These are phyloP conservation scores for Epicoccum nigrum DNA, from an alignment of 2,329 filamentous ascomycete species.

Conservation along the genomic window DNA sequence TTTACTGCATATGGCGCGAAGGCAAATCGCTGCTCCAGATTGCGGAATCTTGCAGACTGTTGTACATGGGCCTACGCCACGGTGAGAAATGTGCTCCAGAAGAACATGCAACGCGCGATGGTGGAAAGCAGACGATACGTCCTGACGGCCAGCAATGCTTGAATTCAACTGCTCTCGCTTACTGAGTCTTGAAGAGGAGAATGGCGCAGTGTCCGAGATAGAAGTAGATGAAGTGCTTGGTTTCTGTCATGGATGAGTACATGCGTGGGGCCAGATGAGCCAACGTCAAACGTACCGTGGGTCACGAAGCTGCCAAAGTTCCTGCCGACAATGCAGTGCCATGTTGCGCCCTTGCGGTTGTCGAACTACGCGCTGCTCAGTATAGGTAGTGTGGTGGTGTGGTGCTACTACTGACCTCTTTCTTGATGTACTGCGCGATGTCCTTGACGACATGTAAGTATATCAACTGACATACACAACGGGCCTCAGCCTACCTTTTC, in stretches of 20 bases:
- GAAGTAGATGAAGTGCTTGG: constrained; percentile 99
- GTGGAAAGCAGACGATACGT: constrained; percentile 5
- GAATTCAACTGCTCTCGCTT: constrained; percentile 22
- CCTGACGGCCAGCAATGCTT: constrained; percentile 6
- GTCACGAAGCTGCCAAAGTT: constrained; percentile 99
- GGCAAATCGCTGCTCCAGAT: neutral
- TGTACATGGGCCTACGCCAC: no score
- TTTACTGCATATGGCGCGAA: neutral
- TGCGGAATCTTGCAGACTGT: neutral
- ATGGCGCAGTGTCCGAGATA: constrained; percentile 99
- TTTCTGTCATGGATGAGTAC: constrained; percentile 66
- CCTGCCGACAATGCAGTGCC: constrained; percentile 98
- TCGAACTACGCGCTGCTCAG: constrained; percentile 72
- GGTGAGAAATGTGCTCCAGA: constrained; percentile 12
- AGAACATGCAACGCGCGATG: neutral
- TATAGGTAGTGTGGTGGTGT: neutral
- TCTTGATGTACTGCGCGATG: constrained; percentile 95
- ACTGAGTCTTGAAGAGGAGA: constrained; percentile 98
- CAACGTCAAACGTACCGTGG: constrained; percentile 69
- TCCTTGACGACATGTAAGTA: constrained; percentile 63
- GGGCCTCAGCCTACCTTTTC: constrained; percentile 63
- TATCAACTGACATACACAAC: neutral
- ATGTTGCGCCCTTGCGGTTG: constrained; percentile 94
- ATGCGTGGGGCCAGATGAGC: no score
- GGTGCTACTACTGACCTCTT: constrained; percentile 64